Conservation (phyloP, 345 rosid species). For the Microthlaspi erraticum region DNA sequence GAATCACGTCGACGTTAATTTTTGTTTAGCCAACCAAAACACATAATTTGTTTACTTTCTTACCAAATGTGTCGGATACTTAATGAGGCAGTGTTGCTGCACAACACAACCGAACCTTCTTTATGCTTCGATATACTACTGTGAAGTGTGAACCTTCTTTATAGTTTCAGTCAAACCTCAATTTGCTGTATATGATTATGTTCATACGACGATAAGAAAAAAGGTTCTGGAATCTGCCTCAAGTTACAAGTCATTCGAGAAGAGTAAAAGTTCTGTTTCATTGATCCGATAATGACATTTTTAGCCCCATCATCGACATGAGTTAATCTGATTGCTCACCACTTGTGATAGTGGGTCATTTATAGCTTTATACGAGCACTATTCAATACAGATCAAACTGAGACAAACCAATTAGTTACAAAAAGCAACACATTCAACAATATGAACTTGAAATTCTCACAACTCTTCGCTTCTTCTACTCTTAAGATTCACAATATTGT, state of each 20-base stretch:
- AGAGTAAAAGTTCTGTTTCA: background rate
- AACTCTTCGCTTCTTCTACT: background rate
- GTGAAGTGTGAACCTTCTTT: too few relatives aligned
- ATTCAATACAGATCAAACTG: background rate
- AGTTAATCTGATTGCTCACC: background rate
- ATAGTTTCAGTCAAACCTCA: too few relatives aligned
- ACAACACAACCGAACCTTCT: too few relatives aligned
- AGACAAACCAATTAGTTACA: conserved; percentile 5
- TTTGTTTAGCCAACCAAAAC: too few relatives aligned
- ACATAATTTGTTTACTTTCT: too few relatives aligned
- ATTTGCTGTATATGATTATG: too few relatives aligned
- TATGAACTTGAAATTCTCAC: background rate
- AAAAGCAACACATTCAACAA: background rate
- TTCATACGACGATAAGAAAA: background rate
- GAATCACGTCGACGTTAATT: too few relatives aligned
- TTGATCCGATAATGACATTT: background rate
- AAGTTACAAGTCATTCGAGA: too few relatives aligned
- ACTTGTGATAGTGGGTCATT: background rate
- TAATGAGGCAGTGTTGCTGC: too few relatives aligned
- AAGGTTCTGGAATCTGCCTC: background rate
- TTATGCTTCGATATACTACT: too few relatives aligned
- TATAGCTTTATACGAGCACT: background rate
- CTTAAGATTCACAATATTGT: background rate
- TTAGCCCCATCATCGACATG: background rate
- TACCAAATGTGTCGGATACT: too few relatives aligned